A percentile compares a stretch with the other conserved stretches of the same genome.
phyloP scores from a whole-genome alignment of 495 filamentous ascomycete species.

The Talaromyces thailandensis region DNA sequence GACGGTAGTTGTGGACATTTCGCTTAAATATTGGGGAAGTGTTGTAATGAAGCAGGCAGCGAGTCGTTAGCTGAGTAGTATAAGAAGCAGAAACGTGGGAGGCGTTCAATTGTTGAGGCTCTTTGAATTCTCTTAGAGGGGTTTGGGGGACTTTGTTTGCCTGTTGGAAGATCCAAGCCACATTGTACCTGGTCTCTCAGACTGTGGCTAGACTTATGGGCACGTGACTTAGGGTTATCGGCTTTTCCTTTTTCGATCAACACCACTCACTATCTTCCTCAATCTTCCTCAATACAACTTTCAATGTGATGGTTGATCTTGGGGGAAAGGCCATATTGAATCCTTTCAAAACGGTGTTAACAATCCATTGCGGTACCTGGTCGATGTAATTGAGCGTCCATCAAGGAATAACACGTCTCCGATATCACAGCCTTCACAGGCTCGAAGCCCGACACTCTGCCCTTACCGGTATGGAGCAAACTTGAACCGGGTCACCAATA shows the following conservation, averaged over 20 bases:
- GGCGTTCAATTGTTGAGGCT: background rate
- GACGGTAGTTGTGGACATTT: constrained; percentile 43
- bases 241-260: background rate
- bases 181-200: background rate
- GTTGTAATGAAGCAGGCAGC: background rate
- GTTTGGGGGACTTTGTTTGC: background rate
- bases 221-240: background rate
- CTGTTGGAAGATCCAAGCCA: background rate
- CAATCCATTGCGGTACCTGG: background rate
- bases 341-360: background rate
- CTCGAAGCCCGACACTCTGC: background rate
- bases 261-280: background rate
- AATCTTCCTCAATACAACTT: background rate
- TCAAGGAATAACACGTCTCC: background rate
- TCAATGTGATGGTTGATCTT: background rate
- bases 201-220: background rate
- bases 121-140: background rate
- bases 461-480: background rate
- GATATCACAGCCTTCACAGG: background rate
- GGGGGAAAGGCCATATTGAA: background rate
- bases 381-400: background rate
- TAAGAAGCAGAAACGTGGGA: background rate
- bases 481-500: background rate
- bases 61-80: background rate
- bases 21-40: constrained; percentile 9